phyloP scores from a whole-genome alignment of 192 early-diverging fungal species.

The Borealophlyctis nickersoniae region DNA sequence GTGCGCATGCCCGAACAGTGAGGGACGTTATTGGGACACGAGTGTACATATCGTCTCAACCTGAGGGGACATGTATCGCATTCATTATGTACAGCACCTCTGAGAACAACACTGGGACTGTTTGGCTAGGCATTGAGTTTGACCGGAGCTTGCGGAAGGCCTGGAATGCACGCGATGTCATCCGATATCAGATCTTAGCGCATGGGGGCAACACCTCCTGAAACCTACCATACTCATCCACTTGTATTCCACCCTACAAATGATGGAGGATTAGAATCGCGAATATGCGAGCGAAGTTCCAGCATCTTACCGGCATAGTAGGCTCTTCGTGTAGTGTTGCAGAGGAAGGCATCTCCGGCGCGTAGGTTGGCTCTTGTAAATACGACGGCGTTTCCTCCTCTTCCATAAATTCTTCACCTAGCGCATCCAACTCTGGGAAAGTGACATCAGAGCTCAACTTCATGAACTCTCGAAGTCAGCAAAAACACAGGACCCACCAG shows the following conservation, averaged over 20 bases:
- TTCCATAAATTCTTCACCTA: slow-evolving; percentile 85
- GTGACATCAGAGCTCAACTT: neutral
- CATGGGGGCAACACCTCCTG: neutral
- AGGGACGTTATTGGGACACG: too few relatives aligned
- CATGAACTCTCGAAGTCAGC: slow-evolving; percentile 1
- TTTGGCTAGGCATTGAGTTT: slow-evolving; percentile 11
- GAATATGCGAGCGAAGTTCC: neutral
- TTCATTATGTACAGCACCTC: too few relatives aligned
- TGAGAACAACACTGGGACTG: neutral
- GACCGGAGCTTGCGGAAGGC: slow-evolving; percentile 3
- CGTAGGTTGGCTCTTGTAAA: slow-evolving; percentile 61
- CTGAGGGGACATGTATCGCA: too few relatives aligned
- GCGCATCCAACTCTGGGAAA: slow-evolving; percentile 82
- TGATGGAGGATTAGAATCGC: neutral
- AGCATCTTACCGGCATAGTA: slow-evolving; percentile 1
- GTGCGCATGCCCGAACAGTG: too few relatives aligned
- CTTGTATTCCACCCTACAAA: slow-evolving; percentile 1
- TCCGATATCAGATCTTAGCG: neutral
- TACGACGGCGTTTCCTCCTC: slow-evolving; percentile 83
- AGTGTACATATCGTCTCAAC: too few relatives aligned
- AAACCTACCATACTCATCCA: slow-evolving; percentile 6
- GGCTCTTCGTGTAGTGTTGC: slow-evolving; percentile 25
- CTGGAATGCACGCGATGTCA: neutral
- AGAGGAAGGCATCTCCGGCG: slow-evolving; percentile 31
- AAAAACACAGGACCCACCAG: slow-evolving; percentile 50